Conservation (phyloP, 345 rosid genomes). For the Arabidopsis thaliana region DNA sequence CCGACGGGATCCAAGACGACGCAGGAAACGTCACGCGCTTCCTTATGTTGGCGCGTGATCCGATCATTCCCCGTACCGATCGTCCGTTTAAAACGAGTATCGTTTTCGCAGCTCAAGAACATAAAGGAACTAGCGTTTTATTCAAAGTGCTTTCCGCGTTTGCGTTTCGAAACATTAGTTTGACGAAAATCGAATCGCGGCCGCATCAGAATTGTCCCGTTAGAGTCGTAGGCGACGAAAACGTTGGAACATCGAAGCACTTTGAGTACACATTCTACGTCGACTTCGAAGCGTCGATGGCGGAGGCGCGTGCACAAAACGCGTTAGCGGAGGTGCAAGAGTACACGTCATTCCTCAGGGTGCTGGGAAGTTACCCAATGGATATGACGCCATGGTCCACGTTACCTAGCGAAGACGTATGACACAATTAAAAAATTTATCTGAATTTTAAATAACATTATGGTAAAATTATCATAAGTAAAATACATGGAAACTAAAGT, state of each 20-base stretch:
- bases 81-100: constrained; percentile 97
- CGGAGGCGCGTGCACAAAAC: constrained; percentile 89
- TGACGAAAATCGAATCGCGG: constrained; percentile 94
- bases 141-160: constrained; percentile 94
- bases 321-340: constrained; percentile 99
- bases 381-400: constrained; percentile 98
- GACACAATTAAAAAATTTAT: constrained; percentile 13
- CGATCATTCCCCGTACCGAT: constrained; percentile 90
- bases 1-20: constrained; percentile 78
- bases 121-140: constrained; percentile 84
- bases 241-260: constrained; percentile 79
- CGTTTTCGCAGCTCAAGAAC: constrained; percentile 93
- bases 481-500: constrained; percentile 14
- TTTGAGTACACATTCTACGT: constrained; percentile 93
- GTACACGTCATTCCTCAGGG: constrained; percentile 95
- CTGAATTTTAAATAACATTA: constrained; percentile 15
- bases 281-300: constrained; percentile 97
- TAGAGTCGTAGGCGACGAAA: constrained; percentile 75
- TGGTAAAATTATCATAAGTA: constrained; percentile 22
- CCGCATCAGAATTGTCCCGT: constrained; percentile 87
- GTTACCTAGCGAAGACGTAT: constrained; percentile 42
- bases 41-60: constrained; percentile 96
- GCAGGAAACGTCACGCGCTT: constrained; percentile 91
- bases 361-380: constrained; percentile 96
- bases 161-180: constrained; percentile 84